A percentile compares a stretch with the other conserved stretches of the same genome.
Conservation (phyloP, 2,329 filamentous ascomycete species). For the Ceratocystis lukuohia region DNA sequence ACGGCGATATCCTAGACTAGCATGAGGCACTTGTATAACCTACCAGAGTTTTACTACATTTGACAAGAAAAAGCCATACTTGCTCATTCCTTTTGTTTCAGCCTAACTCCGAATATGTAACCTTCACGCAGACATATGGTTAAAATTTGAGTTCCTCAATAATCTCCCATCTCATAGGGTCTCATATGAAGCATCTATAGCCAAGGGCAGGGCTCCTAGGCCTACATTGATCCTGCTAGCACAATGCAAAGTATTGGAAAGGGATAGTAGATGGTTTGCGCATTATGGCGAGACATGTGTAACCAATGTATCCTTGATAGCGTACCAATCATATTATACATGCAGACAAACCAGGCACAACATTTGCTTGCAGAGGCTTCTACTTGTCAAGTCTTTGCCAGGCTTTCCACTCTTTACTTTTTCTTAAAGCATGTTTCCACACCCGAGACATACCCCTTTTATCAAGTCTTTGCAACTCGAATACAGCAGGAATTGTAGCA, state of each 20-base stretch:
- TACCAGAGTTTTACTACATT: neutral
- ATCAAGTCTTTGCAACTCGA: neutral
- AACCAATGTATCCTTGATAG: neutral
- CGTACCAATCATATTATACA: neutral
- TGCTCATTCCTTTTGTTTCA: neutral
- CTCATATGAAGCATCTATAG: neutral
- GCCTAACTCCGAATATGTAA: neutral
- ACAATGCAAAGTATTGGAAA: neutral
- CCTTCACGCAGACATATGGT: neutral
- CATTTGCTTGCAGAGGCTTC: neutral
- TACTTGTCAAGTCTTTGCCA: neutral
- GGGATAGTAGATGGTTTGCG: neutral
- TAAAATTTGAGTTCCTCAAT: neutral
- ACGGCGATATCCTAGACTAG: neutral
- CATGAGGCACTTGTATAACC: neutral
- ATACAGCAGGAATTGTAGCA: neutral
- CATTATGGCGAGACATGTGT: neutral
- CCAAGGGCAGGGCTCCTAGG: neutral
- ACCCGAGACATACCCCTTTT: neutral
- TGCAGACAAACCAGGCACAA: neutral
- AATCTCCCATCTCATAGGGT: neutral
- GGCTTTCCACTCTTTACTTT: neutral
- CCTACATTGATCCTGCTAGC: neutral
- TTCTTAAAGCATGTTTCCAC: neutral
- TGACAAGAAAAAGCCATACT: neutral